A percentile compares a stretch with the other conserved stretches of the same genome.
Evolutionary conservation across 768 basidiomycete genomes (phyloP).

Genomic region (Termitomyces eurrhizus): DNA sequence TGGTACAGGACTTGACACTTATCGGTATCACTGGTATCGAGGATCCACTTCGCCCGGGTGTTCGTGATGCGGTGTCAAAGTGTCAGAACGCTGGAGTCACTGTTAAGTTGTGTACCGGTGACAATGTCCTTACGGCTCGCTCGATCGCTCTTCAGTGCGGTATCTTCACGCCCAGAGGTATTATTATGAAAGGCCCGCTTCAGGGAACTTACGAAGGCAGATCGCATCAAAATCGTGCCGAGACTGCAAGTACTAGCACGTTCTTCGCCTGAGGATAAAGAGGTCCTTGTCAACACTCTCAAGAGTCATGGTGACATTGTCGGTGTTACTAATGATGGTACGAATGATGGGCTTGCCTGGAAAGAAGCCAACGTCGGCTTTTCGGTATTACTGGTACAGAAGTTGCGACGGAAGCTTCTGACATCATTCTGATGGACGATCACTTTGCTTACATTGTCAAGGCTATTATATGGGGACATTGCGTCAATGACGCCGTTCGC

Average conservation of each 20-base stretch:
- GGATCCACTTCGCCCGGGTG: constrained; percentile 83
- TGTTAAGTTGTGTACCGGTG: constrained; percentile 98
- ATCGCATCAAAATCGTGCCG: constrained; percentile 82
- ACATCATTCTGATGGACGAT: constrained; percentile 98
- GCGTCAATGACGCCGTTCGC: constrained; percentile 95
- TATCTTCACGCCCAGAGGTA: constrained; percentile 88
- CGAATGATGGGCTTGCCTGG: constrained; percentile 95
- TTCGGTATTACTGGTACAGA: constrained; percentile 96
- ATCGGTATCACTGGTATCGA: constrained; percentile 94
- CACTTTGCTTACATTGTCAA: constrained; percentile 95
- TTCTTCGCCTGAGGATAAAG: constrained; percentile 97
- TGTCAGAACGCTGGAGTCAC: constrained; percentile 87
- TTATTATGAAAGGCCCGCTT: constrained; percentile 99
- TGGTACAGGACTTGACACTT: constrained; percentile 74
- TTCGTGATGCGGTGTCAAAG: constrained; percentile 76
- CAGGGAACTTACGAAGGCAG: constrained; percentile 64
- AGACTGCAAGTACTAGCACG: constrained; percentile 95
- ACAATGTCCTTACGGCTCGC: constrained; percentile 93
- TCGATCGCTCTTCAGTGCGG: constrained; percentile 96
- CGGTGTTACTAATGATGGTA: constrained; percentile 96
- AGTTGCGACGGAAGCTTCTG: constrained; percentile 97
- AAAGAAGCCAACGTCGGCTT: constrained; percentile 97
- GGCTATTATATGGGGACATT: constrained; percentile 99
- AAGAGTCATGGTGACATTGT: constrained; percentile 86
- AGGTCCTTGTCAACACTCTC: constrained; percentile 84